A percentile compares a stretch with the other conserved stretches of the same genome.
These are phyloP conservation scores for Phytopythium chamaehyphon DNA, from an alignment of 352 stramenopile species.

Conservation along the genomic window DNA sequence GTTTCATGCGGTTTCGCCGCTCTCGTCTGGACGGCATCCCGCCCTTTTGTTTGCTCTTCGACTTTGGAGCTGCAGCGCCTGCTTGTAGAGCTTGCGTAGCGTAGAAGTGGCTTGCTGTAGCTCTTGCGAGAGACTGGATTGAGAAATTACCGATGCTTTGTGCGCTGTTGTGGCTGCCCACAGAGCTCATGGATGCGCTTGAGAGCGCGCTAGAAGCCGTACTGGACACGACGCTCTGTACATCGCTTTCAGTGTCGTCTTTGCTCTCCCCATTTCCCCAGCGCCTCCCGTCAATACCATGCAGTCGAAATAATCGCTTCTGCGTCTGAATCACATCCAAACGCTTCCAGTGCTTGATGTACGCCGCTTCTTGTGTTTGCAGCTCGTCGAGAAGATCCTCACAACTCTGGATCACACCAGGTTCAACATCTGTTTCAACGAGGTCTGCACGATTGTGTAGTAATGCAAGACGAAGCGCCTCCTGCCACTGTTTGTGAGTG, in stretches of 20 bases:
- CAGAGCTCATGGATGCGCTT: constrained; percentile 52
- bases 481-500: constrained; percentile 47
- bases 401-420: constrained; percentile 35
- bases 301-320: constrained; percentile 72
- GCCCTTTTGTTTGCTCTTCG: constrained; percentile 34
- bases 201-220: constrained; percentile 60
- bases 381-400: constrained; percentile 54
- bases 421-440: constrained; percentile 71
- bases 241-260: constrained; percentile 36
- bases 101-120: constrained; percentile 70
- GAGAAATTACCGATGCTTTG: constrained; percentile 64
- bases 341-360: constrained; percentile 52
- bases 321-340: constrained; percentile 66
- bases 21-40: constrained; percentile 43
- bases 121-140: constrained; percentile 47
- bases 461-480: constrained; percentile 52
- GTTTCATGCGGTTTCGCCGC: constrained; percentile 58
- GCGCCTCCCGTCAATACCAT: constrained; percentile 67
- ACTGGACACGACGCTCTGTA: constrained; percentile 34
- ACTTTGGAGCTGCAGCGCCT: constrained; percentile 16
- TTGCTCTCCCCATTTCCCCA: constrained; percentile 29
- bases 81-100: constrained; percentile 44
- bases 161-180: constrained; percentile 78
- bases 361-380: constrained; percentile 30
- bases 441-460: constrained; percentile 55